Base-by-base conservation (phyloP, 257 asterid species). In the Penstemon eatonii region DNA sequence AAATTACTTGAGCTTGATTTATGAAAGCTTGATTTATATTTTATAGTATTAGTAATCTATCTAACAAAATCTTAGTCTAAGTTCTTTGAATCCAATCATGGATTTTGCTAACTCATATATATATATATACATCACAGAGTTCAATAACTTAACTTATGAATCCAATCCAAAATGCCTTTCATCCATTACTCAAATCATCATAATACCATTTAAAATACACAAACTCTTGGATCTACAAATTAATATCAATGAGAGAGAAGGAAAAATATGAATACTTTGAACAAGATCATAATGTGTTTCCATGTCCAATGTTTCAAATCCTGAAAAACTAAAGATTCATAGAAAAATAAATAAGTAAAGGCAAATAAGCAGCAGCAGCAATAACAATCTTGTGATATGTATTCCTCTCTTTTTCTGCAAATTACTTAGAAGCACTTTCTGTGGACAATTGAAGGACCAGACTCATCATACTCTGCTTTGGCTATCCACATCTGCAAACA, bases 401-500 rank as follows among this genome's bases (percentile, higher is more conserved):
- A 72, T 60, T 52, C 63, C 67, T 67, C 82, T 70, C 80, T 65
- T 69, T 15, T 6, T 50, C 62, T 15, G 18, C 18, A 15, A 15
- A 15, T 15, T 15, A 15, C 18, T 72, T 76, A 83, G 86, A 83
- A 83, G 82, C 88, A 83, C 55, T 83, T 83, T 69, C 88, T 80
- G 86, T 83, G 88, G 39, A 83, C 88, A 69, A 83, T 83, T 1
- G 88, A 83, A 7, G 88, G 88, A 2, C 88, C 88, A 5, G 88
- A 80, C 66, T 83, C 88, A 2, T 83, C 88, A 36, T 83, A 83
- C 75, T 83, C 88, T 7, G 84, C 86, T 44, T 83, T 83, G 25
- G 88, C 88, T 54, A 83, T 83, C 88, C 88, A 83, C 88, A 79
- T 82, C 87, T 82, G 66, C 79, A 74, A 42, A 43, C 19, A 62